phyloP scores from a whole-genome alignment of 345 rosid genomes.

The Euphorbia pulcherrima region DNA sequence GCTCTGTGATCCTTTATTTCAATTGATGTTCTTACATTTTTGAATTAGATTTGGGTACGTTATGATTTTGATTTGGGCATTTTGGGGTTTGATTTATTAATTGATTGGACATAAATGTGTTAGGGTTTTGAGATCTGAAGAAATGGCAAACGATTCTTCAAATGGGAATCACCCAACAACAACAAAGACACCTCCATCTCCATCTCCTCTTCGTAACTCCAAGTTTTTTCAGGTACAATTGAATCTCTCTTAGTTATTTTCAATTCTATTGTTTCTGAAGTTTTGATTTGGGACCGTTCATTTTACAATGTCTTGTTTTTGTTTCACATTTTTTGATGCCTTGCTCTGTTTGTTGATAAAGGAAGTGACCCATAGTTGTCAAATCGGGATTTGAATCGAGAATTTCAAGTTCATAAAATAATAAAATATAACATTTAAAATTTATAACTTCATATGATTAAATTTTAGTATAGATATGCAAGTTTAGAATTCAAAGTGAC shows the following conservation, averaged over 20 bases:
- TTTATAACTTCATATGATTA: too few species aligned
- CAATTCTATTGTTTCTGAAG: background rate
- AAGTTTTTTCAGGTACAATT: conserved; percentile 72
- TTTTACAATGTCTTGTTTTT: background rate
- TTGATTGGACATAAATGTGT: conserved; percentile 1
- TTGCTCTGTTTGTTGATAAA: background rate
- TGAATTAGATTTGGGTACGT: background rate
- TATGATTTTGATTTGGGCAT: background rate
- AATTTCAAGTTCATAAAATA: too few species aligned
- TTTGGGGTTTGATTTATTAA: background rate
- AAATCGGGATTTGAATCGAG: too few species aligned
- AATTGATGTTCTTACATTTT: conserved; percentile 5
- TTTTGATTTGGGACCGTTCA: background rate
- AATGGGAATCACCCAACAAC: conserved; percentile 51
- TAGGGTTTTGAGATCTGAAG: conserved; percentile 28
- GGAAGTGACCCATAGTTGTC: background rate
- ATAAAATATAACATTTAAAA: too few species aligned
- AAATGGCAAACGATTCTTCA: conserved; percentile 49
- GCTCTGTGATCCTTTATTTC: background rate
- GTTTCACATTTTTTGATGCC: background rate
- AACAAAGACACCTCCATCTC: conserved; percentile 75
- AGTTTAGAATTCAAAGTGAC: too few species aligned
- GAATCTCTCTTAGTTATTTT: background rate
- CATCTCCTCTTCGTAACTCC: conserved; percentile 83
- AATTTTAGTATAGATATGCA: too few species aligned